Percentiles rank a stretch among this genome's conserved stretches.
These are phyloP conservation scores for Oenanthe javanica DNA, from an alignment of 140 eudicot genomes.

Conservation along the genomic window DNA sequence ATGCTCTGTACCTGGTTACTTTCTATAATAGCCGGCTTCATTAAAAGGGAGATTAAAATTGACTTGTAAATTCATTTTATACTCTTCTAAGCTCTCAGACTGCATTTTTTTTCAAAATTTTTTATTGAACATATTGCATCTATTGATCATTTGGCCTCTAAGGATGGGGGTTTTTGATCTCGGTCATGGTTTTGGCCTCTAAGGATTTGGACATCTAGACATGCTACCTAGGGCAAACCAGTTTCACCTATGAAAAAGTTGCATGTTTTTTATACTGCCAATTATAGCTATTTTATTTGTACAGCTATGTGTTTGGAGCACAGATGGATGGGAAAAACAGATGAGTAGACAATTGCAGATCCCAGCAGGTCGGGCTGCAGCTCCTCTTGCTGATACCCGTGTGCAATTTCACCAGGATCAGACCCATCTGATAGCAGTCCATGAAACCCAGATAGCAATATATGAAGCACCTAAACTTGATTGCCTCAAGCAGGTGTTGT, in stretches of 20 bases:
- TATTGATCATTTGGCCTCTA: neutral
- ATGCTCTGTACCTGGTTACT: neutral
- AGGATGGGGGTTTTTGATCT: neutral
- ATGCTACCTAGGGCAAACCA: neutral
- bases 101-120: too few relatives aligned
- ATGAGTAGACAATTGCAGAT: constrained; percentile 48
- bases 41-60: neutral
- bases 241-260: neutral
- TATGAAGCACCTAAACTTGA: constrained; percentile 61
- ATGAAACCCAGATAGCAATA: constrained; percentile 64
- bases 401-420: constrained; percentile 76
- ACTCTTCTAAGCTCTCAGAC: neutral
- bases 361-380: constrained; percentile 52
- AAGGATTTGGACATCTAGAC: neutral
- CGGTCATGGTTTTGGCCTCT: neutral
- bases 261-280: constrained; percentile 2
- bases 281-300: constrained; percentile 9
- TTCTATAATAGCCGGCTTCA: neutral
- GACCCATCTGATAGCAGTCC: constrained; percentile 52
- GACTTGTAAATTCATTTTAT: neutral
- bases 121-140: neutral
- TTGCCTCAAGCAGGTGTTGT: constrained; percentile 59
- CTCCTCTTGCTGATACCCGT: constrained; percentile 52
- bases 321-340: constrained; percentile 65
- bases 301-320: constrained; percentile 77